Evolutionary conservation across 2,329 filamentous ascomycete genomes (phyloP).

Genomic region (Sporothrix brasiliensis): DNA sequence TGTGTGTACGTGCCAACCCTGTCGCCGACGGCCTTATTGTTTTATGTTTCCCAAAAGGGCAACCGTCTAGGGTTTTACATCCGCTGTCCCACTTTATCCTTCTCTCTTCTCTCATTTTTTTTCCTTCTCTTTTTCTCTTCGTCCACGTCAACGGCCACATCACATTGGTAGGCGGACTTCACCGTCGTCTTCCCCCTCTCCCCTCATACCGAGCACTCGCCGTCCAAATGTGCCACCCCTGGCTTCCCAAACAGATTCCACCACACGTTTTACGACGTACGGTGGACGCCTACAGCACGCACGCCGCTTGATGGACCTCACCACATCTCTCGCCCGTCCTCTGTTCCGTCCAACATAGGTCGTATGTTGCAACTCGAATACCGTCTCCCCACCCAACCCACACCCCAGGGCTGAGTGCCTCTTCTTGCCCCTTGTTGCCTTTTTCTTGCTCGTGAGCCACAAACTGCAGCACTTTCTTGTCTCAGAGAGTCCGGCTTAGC

Average conservation of each 20-base stretch:
- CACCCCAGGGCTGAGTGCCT: conserved; percentile 39
- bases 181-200: background rate
- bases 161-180: background rate
- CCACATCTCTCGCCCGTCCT: background rate
- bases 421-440: conserved; percentile 45
- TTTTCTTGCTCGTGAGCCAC: conserved; percentile 40
- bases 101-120: conserved; percentile 37
- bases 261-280: background rate
- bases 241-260: conserved; percentile 9
- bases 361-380: background rate
- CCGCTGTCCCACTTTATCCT: conserved; percentile 30
- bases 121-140: background rate
- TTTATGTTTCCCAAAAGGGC: conserved; percentile 37
- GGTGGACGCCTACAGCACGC: background rate
- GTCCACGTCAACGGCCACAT: background rate
- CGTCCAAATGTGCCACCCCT: conserved; percentile 15
- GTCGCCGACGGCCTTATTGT: conserved; percentile 34
- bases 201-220: background rate
- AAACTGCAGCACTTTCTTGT: conserved; percentile 47
- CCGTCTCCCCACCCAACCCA: conserved; percentile 37
- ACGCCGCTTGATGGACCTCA: background rate
- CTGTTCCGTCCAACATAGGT: background rate
- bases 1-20: conserved; percentile 37
- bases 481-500: conserved; percentile 55
- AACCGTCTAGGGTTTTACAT: conserved; percentile 24